phyloP scores from a whole-genome alignment of 2,329 filamentous ascomycete genomes.

The Xylaria sp. region DNA sequence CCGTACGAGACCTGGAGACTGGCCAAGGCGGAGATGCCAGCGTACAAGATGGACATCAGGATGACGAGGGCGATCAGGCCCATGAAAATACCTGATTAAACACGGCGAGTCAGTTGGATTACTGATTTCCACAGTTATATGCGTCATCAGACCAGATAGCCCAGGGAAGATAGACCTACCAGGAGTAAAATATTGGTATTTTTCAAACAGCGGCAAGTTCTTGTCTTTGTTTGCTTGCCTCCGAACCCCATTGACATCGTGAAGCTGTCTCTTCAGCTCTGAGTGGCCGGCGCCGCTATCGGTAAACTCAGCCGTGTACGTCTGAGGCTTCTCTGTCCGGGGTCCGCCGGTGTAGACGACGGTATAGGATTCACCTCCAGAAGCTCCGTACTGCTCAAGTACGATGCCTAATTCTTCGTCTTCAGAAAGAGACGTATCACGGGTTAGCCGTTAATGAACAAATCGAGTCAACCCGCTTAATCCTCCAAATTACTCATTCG shows the following conservation, averaged over 20 bases:
- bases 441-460: slow-evolving; percentile 12
- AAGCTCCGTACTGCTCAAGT: slow-evolving; percentile 53
- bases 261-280: slow-evolving; percentile 75
- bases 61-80: slow-evolving; percentile 76
- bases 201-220: slow-evolving; percentile 78
- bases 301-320: slow-evolving; percentile 73
- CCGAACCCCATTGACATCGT: slow-evolving; percentile 41
- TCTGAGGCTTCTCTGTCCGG: slow-evolving; percentile 54
- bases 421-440: slow-evolving; percentile 42
- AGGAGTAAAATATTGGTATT: slow-evolving; percentile 93
- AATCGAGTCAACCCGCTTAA: not conserved
- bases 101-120: not conserved
- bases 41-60: slow-evolving; percentile 79
- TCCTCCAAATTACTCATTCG: not conserved
- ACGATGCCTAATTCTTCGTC: slow-evolving; percentile 64
- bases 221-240: slow-evolving; percentile 57
- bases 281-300: slow-evolving; percentile 67
- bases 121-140: slow-evolving; percentile 26
- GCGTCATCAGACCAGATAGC: not conserved
- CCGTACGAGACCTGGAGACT: slow-evolving; percentile 92
- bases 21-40: slow-evolving; percentile 79
- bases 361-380: slow-evolving; percentile 68
- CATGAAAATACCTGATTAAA: slow-evolving; percentile 83
- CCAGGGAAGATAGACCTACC: slow-evolving; percentile 62
- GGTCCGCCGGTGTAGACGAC: slow-evolving; percentile 80